phyloP scores from a whole-genome alignment of 2,329 filamentous ascomycete species.

The Colletotrichum sojae region DNA sequence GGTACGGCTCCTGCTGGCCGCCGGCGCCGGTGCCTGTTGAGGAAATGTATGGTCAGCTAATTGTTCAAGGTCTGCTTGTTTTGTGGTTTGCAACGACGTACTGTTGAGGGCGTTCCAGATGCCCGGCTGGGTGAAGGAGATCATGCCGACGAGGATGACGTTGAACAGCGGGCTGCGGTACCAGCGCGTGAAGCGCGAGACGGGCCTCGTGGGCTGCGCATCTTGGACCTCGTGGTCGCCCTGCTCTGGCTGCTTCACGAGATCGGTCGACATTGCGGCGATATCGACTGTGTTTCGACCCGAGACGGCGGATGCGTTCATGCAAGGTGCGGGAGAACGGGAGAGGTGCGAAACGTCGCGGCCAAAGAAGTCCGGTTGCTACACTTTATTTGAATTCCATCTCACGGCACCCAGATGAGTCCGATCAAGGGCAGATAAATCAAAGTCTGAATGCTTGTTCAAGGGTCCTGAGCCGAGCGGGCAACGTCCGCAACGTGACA shows the following conservation, averaged over 20 bases:
- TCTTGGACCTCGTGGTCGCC: slow-evolving; percentile 26
- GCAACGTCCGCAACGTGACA: slow-evolving; percentile 19
- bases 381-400: too few species aligned
- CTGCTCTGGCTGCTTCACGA: slow-evolving; percentile 29
- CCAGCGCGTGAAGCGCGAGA: slow-evolving; percentile 50
- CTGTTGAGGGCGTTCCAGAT: slow-evolving; percentile 64
- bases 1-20: slow-evolving; percentile 73
- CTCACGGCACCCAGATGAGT: background rate
- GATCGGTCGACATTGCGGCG: slow-evolving; percentile 31
- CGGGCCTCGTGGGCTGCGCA: slow-evolving; percentile 40
- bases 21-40: slow-evolving; percentile 68
- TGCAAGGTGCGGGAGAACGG: slow-evolving; percentile 16
- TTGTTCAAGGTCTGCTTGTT: too few species aligned
- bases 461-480: background rate
- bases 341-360: too few species aligned
- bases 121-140: slow-evolving; percentile 61
- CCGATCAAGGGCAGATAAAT: background rate
- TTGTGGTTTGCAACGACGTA: slow-evolving; percentile 20
- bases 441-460: background rate
- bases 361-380: too few species aligned
- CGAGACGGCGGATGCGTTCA: slow-evolving; percentile 23
- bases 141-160: slow-evolving; percentile 59
- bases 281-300: background rate
- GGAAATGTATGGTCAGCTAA: too few species aligned
- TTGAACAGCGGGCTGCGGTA: slow-evolving; percentile 63